Conservation (phyloP, 805 yeast species). For the Starmerella scarabaei region DNA sequence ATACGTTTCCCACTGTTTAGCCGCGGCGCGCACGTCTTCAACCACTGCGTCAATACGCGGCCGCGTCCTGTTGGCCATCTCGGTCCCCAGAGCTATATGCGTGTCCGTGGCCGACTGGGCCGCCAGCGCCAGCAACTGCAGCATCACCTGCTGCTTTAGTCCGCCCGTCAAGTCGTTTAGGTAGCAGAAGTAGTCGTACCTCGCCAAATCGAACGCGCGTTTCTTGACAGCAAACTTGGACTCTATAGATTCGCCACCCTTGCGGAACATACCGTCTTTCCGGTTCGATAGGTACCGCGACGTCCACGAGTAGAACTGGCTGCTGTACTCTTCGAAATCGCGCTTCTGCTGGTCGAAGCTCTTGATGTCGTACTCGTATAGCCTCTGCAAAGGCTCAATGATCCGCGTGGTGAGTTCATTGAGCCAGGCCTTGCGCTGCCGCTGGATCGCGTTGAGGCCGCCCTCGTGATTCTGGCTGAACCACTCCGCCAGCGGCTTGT, state of each 20-base stretch:
- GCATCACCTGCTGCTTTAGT: conserved; percentile 30
- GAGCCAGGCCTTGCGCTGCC: conserved; percentile 19
- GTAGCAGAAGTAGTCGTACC: conserved; percentile 33
- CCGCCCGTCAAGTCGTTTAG: conserved; percentile 33
- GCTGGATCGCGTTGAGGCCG: conserved; percentile 22
- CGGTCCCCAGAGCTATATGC: conserved; percentile 22
- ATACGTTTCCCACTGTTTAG: conserved; percentile 28
- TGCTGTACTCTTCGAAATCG: conserved; percentile 35
- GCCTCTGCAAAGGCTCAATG: conserved; percentile 29
- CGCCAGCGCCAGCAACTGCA: conserved; percentile 28
- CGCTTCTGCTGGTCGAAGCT: conserved; percentile 30
- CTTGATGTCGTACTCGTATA: conserved; percentile 33
- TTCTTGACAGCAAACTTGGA: conserved; percentile 32
- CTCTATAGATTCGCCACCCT: conserved; percentile 26
- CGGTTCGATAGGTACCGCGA: conserved; percentile 31
- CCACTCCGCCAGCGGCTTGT: conserved; percentile 25
- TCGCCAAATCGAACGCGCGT: conserved; percentile 30
- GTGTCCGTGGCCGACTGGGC: conserved; percentile 27
- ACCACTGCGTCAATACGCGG: conserved; percentile 26
- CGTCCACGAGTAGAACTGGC: conserved; percentile 34
- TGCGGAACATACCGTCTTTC: conserved; percentile 15
- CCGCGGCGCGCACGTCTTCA: conserved; percentile 26
- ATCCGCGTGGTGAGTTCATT: conserved; percentile 26
- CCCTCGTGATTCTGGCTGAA: conserved; percentile 18
- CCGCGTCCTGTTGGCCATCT: conserved; percentile 21